Percentiles rank a stretch among this genome's conserved stretches.
These are phyloP conservation scores for Blastocystis sp. DNA, from an alignment of 352 stramenopile species.

Conservation along the genomic window DNA sequence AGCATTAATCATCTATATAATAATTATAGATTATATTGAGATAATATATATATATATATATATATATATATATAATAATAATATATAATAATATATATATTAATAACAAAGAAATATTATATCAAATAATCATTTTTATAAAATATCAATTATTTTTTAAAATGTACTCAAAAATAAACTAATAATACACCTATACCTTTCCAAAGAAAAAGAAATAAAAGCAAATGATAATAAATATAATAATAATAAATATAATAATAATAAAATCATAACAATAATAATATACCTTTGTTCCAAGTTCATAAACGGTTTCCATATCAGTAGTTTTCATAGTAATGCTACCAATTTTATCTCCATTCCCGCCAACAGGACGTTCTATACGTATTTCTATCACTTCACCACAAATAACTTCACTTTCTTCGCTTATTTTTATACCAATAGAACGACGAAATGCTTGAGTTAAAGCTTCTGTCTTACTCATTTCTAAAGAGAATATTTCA, in stretches of 20 bases:
- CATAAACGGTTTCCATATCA: slow-evolving; percentile 99
- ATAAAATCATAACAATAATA: neutral
- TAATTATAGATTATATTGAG: too few species aligned
- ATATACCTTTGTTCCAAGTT: slow-evolving; percentile 72
- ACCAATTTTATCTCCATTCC: slow-evolving; percentile 56
- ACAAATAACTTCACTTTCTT: slow-evolving; percentile 98
- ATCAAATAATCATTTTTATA: too few species aligned
- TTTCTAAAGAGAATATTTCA: slow-evolving; percentile 96
- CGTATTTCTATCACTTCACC: slow-evolving; percentile 98
- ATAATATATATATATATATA: too few species aligned
- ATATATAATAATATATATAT: too few species aligned
- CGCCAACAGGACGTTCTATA: slow-evolving; percentile 60
- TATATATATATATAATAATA: too few species aligned
- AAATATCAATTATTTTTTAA: too few species aligned
- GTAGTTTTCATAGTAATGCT: slow-evolving; percentile 89
- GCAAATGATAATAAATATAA: too few species aligned
- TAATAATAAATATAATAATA: too few species aligned
- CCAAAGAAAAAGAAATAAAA: too few species aligned
- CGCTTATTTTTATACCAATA: slow-evolving; percentile 91
- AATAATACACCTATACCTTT: too few species aligned
- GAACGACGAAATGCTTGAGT: slow-evolving; percentile 85
- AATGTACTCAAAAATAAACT: too few species aligned
- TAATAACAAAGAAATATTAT: too few species aligned
- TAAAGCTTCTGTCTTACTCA: slow-evolving; percentile 95
- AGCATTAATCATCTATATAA: slow-evolving; percentile 79